Conservation (phyloP, 1,284 basidiomycete species). For the Sporisorium sorghi region DNA sequence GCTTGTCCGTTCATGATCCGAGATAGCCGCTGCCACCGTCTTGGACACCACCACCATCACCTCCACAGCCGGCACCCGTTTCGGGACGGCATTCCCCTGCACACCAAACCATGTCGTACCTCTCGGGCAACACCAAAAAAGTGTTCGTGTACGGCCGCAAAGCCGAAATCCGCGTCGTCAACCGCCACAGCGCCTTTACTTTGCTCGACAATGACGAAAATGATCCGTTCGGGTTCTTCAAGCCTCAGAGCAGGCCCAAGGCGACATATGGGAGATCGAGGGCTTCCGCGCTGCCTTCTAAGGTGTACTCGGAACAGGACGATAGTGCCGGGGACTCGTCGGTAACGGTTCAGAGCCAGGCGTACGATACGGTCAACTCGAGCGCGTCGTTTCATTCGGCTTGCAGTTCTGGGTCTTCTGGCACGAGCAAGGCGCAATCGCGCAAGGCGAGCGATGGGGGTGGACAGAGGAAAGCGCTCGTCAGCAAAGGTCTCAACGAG, state of each 20-base stretch:
- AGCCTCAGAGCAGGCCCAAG: conserved; percentile 25
- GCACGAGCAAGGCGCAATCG: neutral
- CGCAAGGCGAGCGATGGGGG: neutral
- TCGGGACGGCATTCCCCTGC: no score
- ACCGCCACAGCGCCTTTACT: conserved; percentile 31
- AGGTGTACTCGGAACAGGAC: neutral
- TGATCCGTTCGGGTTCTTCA: conserved; percentile 47
- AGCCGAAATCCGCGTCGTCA: conserved; percentile 31
- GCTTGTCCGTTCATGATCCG: neutral
- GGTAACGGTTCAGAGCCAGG: conserved; percentile 15
- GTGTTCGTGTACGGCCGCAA: conserved; percentile 52
- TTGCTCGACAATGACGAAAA: conserved; percentile 36
- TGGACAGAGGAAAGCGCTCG: conserved; percentile 1
- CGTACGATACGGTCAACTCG: conserved; percentile 32
- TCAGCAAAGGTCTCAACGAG: conserved; percentile 5
- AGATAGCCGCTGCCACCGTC: neutral
- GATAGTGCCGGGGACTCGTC: conserved; percentile 1
- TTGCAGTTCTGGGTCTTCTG: conserved; percentile 3
- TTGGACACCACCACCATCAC: conserved; percentile 1
- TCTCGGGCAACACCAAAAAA: conserved; percentile 42
- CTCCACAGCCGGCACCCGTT: neutral
- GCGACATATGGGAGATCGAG: conserved; percentile 26
- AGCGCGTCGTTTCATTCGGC: conserved; percentile 35
- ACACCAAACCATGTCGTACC: conserved; percentile 27
- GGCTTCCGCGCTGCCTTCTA: conserved; percentile 16